Evolutionary conservation across 2,329 filamentous ascomycete species (phyloP).

Genomic region (Alternaria incomplexa): DNA sequence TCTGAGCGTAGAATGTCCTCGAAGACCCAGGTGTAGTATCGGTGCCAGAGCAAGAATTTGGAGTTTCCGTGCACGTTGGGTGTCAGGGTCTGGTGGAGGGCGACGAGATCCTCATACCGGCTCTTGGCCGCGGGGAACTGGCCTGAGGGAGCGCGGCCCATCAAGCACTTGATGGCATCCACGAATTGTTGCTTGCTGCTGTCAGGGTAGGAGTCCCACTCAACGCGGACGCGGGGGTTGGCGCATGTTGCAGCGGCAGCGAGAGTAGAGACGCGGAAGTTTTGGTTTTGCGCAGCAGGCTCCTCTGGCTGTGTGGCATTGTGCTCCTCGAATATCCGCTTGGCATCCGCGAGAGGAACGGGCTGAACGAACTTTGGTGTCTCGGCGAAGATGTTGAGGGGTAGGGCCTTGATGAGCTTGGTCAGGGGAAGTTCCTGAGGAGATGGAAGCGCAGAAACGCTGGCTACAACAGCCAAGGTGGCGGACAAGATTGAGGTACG

Average conservation of each 20-base stretch:
- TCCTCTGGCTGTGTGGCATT: background rate
- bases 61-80: conserved; percentile 42
- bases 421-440: conserved; percentile 10
- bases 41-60: conserved; percentile 54
- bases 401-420: conserved; percentile 12
- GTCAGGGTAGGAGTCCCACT: conserved; percentile 39
- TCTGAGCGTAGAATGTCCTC: conserved; percentile 51
- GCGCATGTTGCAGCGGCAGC: conserved; percentile 25
- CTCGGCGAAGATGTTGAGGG: conserved; percentile 8
- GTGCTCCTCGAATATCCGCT: conserved; percentile 2
- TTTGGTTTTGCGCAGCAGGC: background rate
- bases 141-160: conserved; percentile 28
- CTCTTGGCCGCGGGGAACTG: conserved; percentile 32
- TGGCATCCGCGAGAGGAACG: conserved; percentile 15
- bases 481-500: conserved; percentile 20
- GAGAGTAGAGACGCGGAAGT: background rate
- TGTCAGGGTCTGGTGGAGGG: conserved; percentile 42
- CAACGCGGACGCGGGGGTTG: conserved; percentile 36
- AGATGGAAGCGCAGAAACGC: conserved; percentile 17
- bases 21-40: conserved; percentile 51
- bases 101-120: conserved; percentile 45
- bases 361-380: conserved; percentile 10
- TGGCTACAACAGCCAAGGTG: conserved; percentile 18
- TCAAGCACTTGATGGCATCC: conserved; percentile 39
- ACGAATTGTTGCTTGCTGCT: conserved; percentile 34